These are phyloP conservation scores for Zea luxurians DNA, from an alignment of 176 grass and related monocot species.

Conservation along the genomic window DNA sequence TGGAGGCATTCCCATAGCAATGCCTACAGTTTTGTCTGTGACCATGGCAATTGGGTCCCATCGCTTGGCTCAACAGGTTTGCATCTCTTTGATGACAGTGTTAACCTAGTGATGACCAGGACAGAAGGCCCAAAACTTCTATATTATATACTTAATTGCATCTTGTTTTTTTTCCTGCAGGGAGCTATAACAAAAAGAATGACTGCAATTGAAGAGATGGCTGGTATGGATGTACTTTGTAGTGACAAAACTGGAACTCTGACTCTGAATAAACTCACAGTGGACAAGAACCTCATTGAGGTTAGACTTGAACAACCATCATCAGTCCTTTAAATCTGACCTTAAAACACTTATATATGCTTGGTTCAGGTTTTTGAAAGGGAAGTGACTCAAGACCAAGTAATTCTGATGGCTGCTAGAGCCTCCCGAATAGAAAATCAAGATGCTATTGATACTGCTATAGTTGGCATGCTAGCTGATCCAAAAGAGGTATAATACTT, in stretches of 20 bases:
- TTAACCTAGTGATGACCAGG: not conserved
- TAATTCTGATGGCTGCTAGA: constrained; percentile 29
- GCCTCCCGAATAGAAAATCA: constrained; percentile 24
- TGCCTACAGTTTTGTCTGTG: constrained; percentile 26
- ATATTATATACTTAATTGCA: not conserved
- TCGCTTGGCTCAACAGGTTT: constrained; percentile 27
- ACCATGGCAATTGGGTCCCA: constrained; percentile 26
- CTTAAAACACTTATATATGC: not conserved
- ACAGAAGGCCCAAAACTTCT: not conserved
- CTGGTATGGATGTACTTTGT: constrained; percentile 24
- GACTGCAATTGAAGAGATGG: constrained; percentile 26
- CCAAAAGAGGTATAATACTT: constrained; percentile 16
- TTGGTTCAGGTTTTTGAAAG: constrained; percentile 11
- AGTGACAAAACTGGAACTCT: constrained; percentile 27
- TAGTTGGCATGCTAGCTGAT: constrained; percentile 29
- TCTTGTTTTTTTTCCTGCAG: not conserved
- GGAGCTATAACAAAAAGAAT: constrained; percentile 26
- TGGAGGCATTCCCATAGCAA: constrained; percentile 21
- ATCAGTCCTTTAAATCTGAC: not conserved
- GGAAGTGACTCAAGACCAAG: constrained; percentile 10
- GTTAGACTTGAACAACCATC: constrained; percentile 12
- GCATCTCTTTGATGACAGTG: not conserved
- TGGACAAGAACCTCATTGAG: constrained; percentile 23
- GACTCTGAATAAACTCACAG: constrained; percentile 17
- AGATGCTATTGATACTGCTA: constrained; percentile 29